Conservation (phyloP, 768 basidiomycete species). For the Infundibulicybe gibba region DNA sequence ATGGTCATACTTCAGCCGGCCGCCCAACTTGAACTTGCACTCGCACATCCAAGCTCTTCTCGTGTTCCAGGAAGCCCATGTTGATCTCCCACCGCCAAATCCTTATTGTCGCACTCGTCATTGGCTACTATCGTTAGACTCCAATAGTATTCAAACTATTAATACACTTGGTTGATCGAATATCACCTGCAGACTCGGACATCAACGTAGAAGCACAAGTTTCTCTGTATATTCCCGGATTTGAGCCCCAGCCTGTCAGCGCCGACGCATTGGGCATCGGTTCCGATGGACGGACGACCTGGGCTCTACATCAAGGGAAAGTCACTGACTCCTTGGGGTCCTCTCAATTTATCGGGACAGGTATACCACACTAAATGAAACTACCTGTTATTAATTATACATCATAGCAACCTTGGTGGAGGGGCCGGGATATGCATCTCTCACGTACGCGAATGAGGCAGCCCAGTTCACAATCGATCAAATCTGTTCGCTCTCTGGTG, state of each 20-base stretch:
- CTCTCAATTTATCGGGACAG: constrained; percentile 32
- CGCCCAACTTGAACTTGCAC: too few species aligned
- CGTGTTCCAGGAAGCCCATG: too few species aligned
- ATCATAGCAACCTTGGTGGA: constrained; percentile 39
- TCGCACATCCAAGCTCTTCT: too few species aligned
- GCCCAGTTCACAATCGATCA: constrained; percentile 20
- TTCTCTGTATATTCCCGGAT: constrained; percentile 43
- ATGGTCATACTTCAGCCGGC: too few species aligned
- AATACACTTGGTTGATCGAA: too few species aligned
- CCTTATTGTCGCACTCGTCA: too few species aligned
- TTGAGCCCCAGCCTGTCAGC: constrained; percentile 39
- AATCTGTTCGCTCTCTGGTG: constrained; percentile 18
- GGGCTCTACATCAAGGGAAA: constrained; percentile 29
- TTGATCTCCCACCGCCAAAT: too few species aligned
- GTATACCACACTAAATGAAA: constrained; percentile 14
- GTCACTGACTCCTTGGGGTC: constrained; percentile 26
- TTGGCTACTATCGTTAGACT: too few species aligned
- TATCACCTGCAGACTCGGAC: too few species aligned
- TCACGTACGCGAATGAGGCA: constrained; percentile 28
- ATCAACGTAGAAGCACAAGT: constrained; percentile 19
- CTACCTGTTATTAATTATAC: background rate
- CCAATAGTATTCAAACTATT: too few species aligned
- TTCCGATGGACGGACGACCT: constrained; percentile 37
- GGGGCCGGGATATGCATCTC: constrained; percentile 32
- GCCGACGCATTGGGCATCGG: constrained; percentile 39